Percentiles rank a stretch among this genome's conserved stretches.
These are phyloP conservation scores for Fraxinus velutina DNA, from an alignment of 305 asterid genomes.

Conservation along the genomic window DNA sequence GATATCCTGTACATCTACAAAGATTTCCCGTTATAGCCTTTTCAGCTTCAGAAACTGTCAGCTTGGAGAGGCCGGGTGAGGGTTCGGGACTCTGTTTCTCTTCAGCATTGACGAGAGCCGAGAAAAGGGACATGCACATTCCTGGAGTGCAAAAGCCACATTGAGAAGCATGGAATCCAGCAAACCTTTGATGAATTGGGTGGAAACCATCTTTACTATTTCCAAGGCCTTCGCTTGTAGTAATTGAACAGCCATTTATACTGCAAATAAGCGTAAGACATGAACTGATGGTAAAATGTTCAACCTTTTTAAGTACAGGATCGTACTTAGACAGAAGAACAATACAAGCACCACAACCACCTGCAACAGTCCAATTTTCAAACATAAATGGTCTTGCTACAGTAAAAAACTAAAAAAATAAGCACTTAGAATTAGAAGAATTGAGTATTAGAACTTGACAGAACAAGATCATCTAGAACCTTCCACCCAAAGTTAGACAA, in stretches of 20 bases:
- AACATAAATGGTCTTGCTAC: neutral
- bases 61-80: conserved; percentile 54
- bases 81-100: conserved; percentile 33
- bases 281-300: conserved; percentile 52
- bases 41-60: conserved; percentile 69
- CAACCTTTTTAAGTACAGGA: conserved; percentile 39
- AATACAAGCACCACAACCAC: conserved; percentile 86
- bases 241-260: conserved; percentile 39
- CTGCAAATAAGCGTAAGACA: conserved; percentile 78
- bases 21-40: conserved; percentile 64
- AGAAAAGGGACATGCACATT: conserved; percentile 67
- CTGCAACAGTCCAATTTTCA: conserved; percentile 28
- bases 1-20: conserved; percentile 81
- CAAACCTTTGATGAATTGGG: conserved; percentile 65
- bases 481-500: neutral
- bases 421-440: neutral
- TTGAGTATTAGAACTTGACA: neutral
- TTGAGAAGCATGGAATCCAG: conserved; percentile 82
- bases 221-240: conserved; percentile 52
- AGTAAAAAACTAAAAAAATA: neutral
- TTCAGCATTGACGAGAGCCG: conserved; percentile 61
- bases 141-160: conserved; percentile 91
- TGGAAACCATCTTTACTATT: conserved; percentile 52
- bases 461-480: neutral
- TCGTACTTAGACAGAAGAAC: conserved; percentile 66